Base-by-base conservation (phyloP, 2,329 filamentous ascomycete species). In the Neonectria ditissima region DNA sequence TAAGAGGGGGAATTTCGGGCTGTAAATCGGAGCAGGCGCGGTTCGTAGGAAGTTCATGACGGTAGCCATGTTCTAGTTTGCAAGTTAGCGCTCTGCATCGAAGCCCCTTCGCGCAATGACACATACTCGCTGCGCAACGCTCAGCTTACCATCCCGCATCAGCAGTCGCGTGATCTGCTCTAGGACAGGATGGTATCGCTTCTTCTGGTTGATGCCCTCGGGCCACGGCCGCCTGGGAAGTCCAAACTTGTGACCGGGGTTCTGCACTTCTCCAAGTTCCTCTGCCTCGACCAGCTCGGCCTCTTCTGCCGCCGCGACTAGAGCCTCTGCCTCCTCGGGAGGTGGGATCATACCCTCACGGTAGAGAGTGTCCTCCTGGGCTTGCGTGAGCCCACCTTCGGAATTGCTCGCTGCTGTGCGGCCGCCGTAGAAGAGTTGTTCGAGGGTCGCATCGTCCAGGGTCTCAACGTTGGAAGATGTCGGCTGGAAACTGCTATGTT, bases 81-180 rank as follows among this genome's bases (percentile, higher is more conserved):
- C 24, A 59, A 45, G 63, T 73, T 55, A 73, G 66, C 48, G 14
- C 37, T 8, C 54, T 30, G 39, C 8, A 22, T 30, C 4, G 10
- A 10, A n/a, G 13, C 18, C 18, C 9, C 8, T 26, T 48, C 5
- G 2, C 7, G 5, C 18, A 13, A 7, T 47, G 9, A 24, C 8
- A 76, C 87, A 63, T 85, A 97, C 94, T 82, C 90, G 89, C 79
- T 99, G 93, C n/a, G 96, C 96, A 78, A 88, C 86, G 75, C 91
- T 91, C 77, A 97, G 88, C 83, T 97, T 97, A 72, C 96, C 96
- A 79, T 98, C 88, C 73, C 85, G 84, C 95, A 98, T 99, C 67
- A 99, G 80, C 71, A 97, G 84, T 77, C 94, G 94, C 18, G 94
- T 97, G 72, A 98, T 85, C 82, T 97, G 96, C 69, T 91, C 84